A percentile compares a stretch with the other conserved stretches of the same genome.
Conservation (phyloP, 805 yeast species). For the Myxozyma nipponensis region DNA sequence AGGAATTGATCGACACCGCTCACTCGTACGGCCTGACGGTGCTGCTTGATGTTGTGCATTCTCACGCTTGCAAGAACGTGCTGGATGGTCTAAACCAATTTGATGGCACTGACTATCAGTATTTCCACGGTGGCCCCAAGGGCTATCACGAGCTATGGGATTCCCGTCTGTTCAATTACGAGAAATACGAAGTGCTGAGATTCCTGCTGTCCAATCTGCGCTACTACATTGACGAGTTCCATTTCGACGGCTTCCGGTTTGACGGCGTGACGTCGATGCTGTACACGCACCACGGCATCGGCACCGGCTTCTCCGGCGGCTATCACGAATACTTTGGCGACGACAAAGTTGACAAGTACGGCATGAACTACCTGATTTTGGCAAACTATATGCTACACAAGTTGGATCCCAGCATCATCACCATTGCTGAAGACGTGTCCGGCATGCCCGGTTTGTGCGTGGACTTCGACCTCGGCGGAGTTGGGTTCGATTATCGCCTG, state of each 20-base stretch:
- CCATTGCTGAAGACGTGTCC: conserved; percentile 94
- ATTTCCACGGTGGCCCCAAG: conserved; percentile 86
- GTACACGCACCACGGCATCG: conserved; percentile 87
- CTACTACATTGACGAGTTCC: conserved; percentile 74
- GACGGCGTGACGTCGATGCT: conserved; percentile 97
- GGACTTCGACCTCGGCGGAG: conserved; percentile 72
- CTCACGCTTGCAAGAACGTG: conserved; percentile 93
- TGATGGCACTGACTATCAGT: conserved; percentile 93
- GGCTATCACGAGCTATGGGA: conserved; percentile 95
- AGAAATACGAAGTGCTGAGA: conserved; percentile 84
- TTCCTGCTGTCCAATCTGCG: conserved; percentile 81
- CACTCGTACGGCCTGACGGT: conserved; percentile 85
- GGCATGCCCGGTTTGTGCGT: conserved; percentile 95
- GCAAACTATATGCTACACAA: conserved; percentile 76
- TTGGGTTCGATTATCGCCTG: conserved; percentile 87
- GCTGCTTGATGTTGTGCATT: conserved; percentile 86
- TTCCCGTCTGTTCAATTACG: conserved; percentile 88
- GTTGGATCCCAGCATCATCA: conserved; percentile 53
- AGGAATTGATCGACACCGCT: conserved; percentile 85
- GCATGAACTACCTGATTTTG: conserved; percentile 78
- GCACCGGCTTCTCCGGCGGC: conserved; percentile 83
- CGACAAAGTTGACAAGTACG: conserved; percentile 74
- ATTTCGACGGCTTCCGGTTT: conserved; percentile 92
- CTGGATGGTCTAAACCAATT: conserved; percentile 89
- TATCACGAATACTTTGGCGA: conserved; percentile 84